These are phyloP conservation scores for Quercus engelmannii DNA, from an alignment of 306 rosid species.

Conservation along the genomic window DNA sequence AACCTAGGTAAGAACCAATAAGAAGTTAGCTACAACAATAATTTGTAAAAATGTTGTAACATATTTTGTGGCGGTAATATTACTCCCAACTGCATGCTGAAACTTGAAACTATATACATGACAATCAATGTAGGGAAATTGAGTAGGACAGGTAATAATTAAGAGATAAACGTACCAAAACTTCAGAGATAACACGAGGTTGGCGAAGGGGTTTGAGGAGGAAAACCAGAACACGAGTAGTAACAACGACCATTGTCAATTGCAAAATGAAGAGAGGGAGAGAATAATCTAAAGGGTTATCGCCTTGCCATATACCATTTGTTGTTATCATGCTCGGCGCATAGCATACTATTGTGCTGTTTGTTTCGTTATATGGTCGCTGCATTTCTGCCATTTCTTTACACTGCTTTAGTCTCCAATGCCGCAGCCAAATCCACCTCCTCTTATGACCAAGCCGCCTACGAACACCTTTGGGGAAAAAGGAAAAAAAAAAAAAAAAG, in stretches of 20 bases:
- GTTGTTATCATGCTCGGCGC: constrained; percentile 90
- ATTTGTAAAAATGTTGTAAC: too few relatives aligned
- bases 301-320: constrained; percentile 95
- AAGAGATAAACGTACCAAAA: constrained; percentile 47
- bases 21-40: too few relatives aligned
- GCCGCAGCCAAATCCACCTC: neutral
- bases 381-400: neutral
- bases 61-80: too few relatives aligned
- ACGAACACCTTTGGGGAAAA: too few relatives aligned
- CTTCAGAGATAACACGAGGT: constrained; percentile 91
- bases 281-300: constrained; percentile 89
- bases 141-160: neutral
- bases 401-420: neutral
- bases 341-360: constrained; percentile 57
- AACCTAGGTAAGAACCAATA: too few relatives aligned
- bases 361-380: constrained; percentile 3
- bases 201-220: constrained; percentile 84
- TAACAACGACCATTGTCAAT: constrained; percentile 56
- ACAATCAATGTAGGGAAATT: neutral
- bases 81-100: neutral
- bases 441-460: neutral
- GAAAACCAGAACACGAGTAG: constrained; percentile 65
- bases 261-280: constrained; percentile 92
- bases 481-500: neutral
- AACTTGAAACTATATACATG: neutral